These are phyloP conservation scores for Coemansia guatemalensis DNA, from an alignment of 192 early-diverging fungal species.

Conservation along the genomic window DNA sequence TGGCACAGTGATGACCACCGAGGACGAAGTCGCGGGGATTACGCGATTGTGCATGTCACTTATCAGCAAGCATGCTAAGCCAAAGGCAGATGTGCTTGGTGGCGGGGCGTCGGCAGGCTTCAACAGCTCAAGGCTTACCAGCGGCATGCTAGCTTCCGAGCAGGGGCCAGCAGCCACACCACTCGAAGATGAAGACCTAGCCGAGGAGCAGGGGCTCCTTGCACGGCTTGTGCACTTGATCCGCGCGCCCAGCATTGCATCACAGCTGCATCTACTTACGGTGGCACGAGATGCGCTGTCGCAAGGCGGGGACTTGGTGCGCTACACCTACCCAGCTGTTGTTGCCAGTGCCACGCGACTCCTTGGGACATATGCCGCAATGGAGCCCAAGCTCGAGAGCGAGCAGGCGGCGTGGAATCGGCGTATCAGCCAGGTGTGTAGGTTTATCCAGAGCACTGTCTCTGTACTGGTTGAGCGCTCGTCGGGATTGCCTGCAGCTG, in stretches of 20 bases:
- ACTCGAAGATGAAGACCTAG: constrained; percentile 84
- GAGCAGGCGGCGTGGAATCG: constrained; percentile 53
- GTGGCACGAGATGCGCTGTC: constrained; percentile 83
- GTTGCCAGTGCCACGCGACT: constrained; percentile 52
- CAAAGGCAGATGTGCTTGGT: constrained; percentile 3
- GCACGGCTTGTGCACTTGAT: constrained; percentile 80
- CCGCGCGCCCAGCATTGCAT: constrained; percentile 67
- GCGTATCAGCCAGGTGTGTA: constrained; percentile 80
- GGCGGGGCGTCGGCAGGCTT: background rate
- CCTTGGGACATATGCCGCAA: constrained; percentile 49
- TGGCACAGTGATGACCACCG: constrained; percentile 54
- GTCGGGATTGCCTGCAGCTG: constrained; percentile 34
- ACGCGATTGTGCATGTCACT: constrained; percentile 40
- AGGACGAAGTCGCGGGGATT: constrained; percentile 45
- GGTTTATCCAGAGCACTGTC: constrained; percentile 87
- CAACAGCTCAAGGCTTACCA: background rate
- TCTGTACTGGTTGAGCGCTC: constrained; percentile 67
- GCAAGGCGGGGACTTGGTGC: constrained; percentile 88
- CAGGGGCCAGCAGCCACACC: constrained; percentile 16
- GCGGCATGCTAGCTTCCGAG: background rate
- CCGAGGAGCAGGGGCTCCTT: constrained; percentile 89
- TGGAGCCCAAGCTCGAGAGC: constrained; percentile 25
- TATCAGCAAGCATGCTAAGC: constrained; percentile 13
- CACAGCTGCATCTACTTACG: constrained; percentile 81
- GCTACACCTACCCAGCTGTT: constrained; percentile 90